Percentiles rank a stretch among this genome's conserved stretches.
Evolutionary conservation across 2,329 filamentous ascomycete genomes (phyloP).

Genomic region (Talaromyces pinophilus): DNA sequence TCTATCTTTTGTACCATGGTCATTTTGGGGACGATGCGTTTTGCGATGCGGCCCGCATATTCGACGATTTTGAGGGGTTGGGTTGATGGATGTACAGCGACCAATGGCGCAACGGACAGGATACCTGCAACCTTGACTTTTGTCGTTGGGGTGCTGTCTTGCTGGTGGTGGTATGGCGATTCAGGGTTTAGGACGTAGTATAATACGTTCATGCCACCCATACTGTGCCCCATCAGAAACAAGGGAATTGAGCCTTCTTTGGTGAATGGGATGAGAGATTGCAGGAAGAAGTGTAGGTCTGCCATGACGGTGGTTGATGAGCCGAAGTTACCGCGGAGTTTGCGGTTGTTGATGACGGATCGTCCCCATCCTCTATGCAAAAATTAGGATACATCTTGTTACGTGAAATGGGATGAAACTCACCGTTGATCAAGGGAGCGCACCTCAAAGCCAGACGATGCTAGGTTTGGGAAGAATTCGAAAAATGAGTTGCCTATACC

Average conservation of each 20-base stretch:
- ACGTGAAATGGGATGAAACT: conserved; percentile 10
- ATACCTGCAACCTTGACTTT: conserved; percentile 43
- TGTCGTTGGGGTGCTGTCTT: not conserved
- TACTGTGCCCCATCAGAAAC: conserved; percentile 87
- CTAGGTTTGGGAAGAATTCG: conserved; percentile 70
- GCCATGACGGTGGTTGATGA: conserved; percentile 70
- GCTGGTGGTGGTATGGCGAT: conserved; percentile 29
- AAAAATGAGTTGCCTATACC: conserved; percentile 67
- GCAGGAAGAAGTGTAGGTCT: conserved; percentile 77
- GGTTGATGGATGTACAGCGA: conserved; percentile 72
- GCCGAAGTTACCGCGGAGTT: conserved; percentile 71
- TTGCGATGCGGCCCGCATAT: conserved; percentile 12
- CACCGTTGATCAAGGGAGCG: conserved; percentile 76
- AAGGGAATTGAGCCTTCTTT: conserved; percentile 48
- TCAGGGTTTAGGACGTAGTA: conserved; percentile 53
- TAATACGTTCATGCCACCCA: conserved; percentile 80
- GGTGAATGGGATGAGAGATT: conserved; percentile 54
- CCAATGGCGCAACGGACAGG: conserved; percentile 75
- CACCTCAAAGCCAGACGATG: conserved; percentile 70
- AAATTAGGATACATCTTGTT: not conserved
- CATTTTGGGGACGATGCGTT: conserved; percentile 14
- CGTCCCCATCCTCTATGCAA: conserved; percentile 71
- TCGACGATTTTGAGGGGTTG: conserved; percentile 43
- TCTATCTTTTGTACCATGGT: conserved; percentile 18
- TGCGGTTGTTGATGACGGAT: conserved; percentile 58